Conservation (phyloP, 2,329 filamentous ascomycete genomes). For the Penicillium oxalicum region DNA sequence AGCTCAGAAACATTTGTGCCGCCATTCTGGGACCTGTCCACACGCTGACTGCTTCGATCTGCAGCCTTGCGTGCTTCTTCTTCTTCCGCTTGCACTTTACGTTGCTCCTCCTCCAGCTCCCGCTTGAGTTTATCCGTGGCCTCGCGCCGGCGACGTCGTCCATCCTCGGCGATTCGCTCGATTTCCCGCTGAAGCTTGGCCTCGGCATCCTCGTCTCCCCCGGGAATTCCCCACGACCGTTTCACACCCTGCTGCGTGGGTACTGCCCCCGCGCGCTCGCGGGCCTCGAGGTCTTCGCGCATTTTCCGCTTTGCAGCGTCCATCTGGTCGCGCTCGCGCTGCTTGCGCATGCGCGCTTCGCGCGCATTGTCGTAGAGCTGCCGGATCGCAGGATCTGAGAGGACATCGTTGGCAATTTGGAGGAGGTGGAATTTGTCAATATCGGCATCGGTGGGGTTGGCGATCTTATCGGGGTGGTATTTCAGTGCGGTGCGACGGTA, state of each 20-base stretch:
- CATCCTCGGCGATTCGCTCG: constrained; percentile 49
- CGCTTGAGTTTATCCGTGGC: constrained; percentile 44
- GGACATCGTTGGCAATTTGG: constrained; percentile 78
- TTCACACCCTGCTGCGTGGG: constrained; percentile 49
- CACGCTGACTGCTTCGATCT: constrained; percentile 27
- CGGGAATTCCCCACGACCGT: constrained; percentile 44
- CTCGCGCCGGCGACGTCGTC: constrained; percentile 46
- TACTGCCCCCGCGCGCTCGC: constrained; percentile 53
- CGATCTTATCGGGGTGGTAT: constrained; percentile 89
- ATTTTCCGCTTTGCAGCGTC: constrained; percentile 67
- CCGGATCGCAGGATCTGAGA: constrained; percentile 65
- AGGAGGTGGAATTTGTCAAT: constrained; percentile 78
- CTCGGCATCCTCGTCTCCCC: constrained; percentile 39
- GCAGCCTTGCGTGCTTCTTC: constrained; percentile 39
- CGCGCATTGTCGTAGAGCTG: constrained; percentile 72
- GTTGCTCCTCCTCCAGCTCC: constrained; percentile 39
- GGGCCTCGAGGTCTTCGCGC: constrained; percentile 77
- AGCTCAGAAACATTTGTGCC: constrained; percentile 46
- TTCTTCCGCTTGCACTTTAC: constrained; percentile 34
- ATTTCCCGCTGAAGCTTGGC: constrained; percentile 50
- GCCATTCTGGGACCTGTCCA: constrained; percentile 33
- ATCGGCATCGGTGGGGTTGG: constrained; percentile 59
- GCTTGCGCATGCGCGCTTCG: constrained; percentile 63
- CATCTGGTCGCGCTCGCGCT: constrained; percentile 66
- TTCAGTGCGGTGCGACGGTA: constrained; percentile 83